These are phyloP conservation scores for Backusella liffmaniae DNA, from an alignment of 192 early-diverging fungal genomes.

Conservation along the genomic window DNA sequence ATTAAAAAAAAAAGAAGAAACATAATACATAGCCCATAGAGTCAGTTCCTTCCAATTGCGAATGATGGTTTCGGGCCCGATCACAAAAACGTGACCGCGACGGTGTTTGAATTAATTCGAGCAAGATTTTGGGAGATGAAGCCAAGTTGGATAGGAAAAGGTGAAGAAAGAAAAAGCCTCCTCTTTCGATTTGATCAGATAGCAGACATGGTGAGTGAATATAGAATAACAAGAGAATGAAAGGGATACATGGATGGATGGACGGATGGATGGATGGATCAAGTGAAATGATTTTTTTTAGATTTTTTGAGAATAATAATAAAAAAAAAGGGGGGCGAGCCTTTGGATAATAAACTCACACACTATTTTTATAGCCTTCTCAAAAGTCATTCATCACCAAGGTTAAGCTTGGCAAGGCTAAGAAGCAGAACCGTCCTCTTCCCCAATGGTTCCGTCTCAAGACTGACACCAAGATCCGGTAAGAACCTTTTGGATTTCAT, in stretches of 20 bases:
- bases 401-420: slow-evolving; percentile 97
- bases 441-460: slow-evolving; percentile 97
- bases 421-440: slow-evolving; percentile 98
- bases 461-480: slow-evolving; percentile 91
- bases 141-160: background rate
- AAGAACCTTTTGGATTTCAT: background rate
- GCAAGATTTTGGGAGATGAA: slow-evolving; percentile 1
- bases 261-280: slow-evolving; percentile 18
- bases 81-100: background rate
- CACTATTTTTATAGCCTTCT: slow-evolving; percentile 66
- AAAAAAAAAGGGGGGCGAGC: no score
- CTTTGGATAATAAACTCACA: background rate
- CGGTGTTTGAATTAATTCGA: background rate
- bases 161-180: slow-evolving; percentile 3
- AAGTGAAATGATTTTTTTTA: slow-evolving; percentile 21
- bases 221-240: background rate
- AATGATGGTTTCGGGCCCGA: no score
- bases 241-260: slow-evolving; percentile 30
- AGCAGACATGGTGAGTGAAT: slow-evolving; percentile 4
- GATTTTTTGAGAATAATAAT: background rate
- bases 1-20: no score
- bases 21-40: no score
- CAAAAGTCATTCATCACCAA: slow-evolving; percentile 98
- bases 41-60: no score
- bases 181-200: slow-evolving; percentile 1